phyloP scores from a whole-genome alignment of 106 monocot species.

The Phalaenopsis equestris region DNA sequence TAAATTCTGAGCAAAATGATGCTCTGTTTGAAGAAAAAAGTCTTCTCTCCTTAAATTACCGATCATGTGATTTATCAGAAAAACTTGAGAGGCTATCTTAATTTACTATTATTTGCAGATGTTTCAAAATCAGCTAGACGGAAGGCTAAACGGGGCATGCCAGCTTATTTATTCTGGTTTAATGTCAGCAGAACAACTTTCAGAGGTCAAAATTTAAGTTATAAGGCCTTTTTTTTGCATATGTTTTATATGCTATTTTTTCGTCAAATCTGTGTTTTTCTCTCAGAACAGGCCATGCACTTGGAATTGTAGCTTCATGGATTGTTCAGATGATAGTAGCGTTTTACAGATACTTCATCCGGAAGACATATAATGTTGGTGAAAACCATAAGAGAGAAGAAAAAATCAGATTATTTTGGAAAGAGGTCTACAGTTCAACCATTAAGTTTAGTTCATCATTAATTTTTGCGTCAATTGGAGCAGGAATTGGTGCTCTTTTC shows the following conservation, averaged over 20 bases:
- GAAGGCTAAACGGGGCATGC: conserved; percentile 64
- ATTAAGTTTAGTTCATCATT: conserved; percentile 63
- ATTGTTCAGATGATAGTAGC: conserved; percentile 69
- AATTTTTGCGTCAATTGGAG: conserved; percentile 88
- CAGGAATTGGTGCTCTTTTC: conserved; percentile 63
- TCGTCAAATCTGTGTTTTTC: neutral
- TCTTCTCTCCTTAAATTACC: too few relatives aligned
- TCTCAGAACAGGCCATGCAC: conserved; percentile 43
- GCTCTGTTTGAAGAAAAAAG: too few relatives aligned
- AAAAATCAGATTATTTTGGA: conserved; percentile 40
- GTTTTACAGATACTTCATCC: conserved; percentile 53
- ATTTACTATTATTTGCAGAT: conserved; percentile 25
- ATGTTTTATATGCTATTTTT: neutral
- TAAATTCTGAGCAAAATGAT: too few relatives aligned
- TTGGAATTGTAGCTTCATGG: conserved; percentile 84
- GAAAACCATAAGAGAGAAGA: conserved; percentile 25
- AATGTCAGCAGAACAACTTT: conserved; percentile 82
- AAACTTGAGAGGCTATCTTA: neutral
- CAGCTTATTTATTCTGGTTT: conserved; percentile 35
- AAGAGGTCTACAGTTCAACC: conserved; percentile 40
- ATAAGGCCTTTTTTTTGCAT: neutral
- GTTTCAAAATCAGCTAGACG: conserved; percentile 66
- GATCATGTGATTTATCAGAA: neutral
- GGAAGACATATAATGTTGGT: conserved; percentile 29
- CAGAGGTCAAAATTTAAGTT: conserved; percentile 46